Evolutionary conservation across 169 alveolate genomes (phyloP), one percentile per base, ranked within the genome.

Genomic region (Plasmodium berghei): DNA sequence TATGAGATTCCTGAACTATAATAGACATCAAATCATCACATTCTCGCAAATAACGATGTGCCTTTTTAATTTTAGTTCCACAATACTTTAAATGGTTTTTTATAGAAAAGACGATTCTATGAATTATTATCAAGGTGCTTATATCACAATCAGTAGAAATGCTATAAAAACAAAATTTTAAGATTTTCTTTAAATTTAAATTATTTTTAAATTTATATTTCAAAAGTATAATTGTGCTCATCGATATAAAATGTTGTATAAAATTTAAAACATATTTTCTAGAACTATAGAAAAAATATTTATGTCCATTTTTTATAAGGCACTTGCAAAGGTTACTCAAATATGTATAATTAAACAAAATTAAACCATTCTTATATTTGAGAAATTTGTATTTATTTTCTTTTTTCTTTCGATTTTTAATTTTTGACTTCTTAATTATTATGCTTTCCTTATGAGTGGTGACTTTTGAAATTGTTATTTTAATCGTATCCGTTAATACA

Each of bases 251-350:
- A 56, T 75, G 62, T 42, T 75, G 63, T 46, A 75, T 75, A 28
- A 63, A 75, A 49, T 54, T 52, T 67, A 75, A 67, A 12, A 75
- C 61, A 42, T 63, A 75, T 55, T 63, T 75, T 75, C 77, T 24
- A 46, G 74, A 42, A 42, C 89, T 75, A 40, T 75, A 75, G 69
- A 75, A 75, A 75, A 75, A 63, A 75, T 75, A 64, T 20, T 42
- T 55, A 12, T 67, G 28, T 52, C 77, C 49, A 63, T 63, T 75
- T 48, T 63, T 75, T 16, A 75, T 62, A 26, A 75, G 64, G 40
- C 42, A 24, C 34, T 75, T 62, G 49, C 74, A 75, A 16, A 75
- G 34, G 26, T 75, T 75, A 5, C 74, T 24, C 74, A 75, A 26
- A 64, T 42, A 75, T 46, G 14, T 75, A 54, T 75, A 69, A 75